Percentiles rank a stretch among this genome's conserved stretches.
Evolutionary conservation across 2,329 filamentous ascomycete genomes (phyloP).

Genomic region (Sporothrix protearum): DNA sequence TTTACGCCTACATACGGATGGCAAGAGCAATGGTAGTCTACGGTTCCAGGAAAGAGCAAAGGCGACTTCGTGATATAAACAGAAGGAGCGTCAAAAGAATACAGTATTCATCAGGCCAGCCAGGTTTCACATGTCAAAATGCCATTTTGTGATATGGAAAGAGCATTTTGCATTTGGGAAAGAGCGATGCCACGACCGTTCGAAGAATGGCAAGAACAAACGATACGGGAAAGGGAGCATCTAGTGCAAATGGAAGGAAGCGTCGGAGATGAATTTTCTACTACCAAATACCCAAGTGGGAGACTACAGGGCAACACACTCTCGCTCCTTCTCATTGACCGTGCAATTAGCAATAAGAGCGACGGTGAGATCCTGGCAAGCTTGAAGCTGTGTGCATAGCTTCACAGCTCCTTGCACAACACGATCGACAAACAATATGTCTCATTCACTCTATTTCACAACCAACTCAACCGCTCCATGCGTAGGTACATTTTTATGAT

Average conservation of each 20-base stretch:
- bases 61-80: neutral
- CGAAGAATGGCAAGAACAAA: conserved; percentile 39
- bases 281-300: too few relatives aligned
- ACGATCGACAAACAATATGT: neutral
- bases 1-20: neutral
- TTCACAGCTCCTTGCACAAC: neutral
- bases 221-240: too few relatives aligned
- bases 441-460: neutral
- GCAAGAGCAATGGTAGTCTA: neutral
- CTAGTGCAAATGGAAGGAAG: too few relatives aligned
- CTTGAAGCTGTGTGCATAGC: neutral
- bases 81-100: neutral
- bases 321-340: too few relatives aligned
- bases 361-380: too few relatives aligned
- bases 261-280: too few relatives aligned
- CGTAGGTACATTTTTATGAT: neutral
- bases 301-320: too few relatives aligned
- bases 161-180: neutral
- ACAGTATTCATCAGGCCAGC: neutral
- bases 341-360: too few relatives aligned
- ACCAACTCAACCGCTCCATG: too few relatives aligned
- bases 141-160: neutral
- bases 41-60: neutral
- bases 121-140: neutral
- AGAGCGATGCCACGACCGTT: neutral